Evolutionary conservation across 140 eudicot genomes (phyloP), one percentile per base, ranked within the genome.

Genomic region (Anethum foeniculum): DNA sequence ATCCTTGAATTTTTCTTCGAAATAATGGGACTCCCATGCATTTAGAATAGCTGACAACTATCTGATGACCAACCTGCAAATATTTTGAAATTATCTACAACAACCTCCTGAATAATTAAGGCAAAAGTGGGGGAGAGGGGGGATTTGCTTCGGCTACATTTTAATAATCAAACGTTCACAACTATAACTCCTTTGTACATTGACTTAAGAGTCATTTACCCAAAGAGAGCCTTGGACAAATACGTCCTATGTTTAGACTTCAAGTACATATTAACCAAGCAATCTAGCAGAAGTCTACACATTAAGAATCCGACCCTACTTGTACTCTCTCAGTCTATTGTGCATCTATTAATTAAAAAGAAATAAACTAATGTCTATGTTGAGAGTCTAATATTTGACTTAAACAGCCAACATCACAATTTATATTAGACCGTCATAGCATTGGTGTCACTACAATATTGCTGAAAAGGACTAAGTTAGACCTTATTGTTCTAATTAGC

Each of bases 21-120:
- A 90, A 95, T 56, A 95, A 84, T 41, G 99, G 99, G 39, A 95
- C 84, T 56, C 99, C 99, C 97, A 95, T 92, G 86, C 99, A 95
- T 82, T 92, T 84, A 10, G 99, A 96, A 81, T 90, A 95, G 84
- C 93, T 86, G 39, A 91, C 92, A 81, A 95, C 96, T 56, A 95
- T 90, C 85, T 95, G 99, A 84, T 95, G 99, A 52, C 99, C 99
- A 54, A 95, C 99, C 99, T 95, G 84, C 34, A 65, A 72, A 81
- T 76, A 32, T 71, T 54, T 64, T n/a, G 71, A 46, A 49, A 73
- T 80, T 23, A 74, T 9, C 16, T 3, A 36, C 28, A 18, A 25
- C 36, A 76, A 78, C 25, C 56, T 23, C 52, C 68, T 44, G 19
- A 74, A 44, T 44, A 43, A n/a, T 25, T 1, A 23, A 23, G 23